phyloP scores from a whole-genome alignment of 768 basidiomycete genomes.

The Gyrodon lividus region DNA sequence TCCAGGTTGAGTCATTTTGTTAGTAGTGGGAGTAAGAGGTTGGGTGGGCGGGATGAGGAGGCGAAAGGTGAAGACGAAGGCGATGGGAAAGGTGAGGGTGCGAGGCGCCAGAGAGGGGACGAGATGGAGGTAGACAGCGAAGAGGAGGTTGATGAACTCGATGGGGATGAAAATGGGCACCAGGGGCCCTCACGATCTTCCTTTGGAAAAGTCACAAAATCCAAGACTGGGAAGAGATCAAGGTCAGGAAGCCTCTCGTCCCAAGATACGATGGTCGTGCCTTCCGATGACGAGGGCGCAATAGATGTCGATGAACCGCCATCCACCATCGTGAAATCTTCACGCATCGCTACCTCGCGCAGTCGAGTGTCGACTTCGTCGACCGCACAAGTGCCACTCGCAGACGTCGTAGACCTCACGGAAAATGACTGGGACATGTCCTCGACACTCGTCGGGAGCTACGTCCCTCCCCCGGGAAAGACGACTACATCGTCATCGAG shows the following conservation, averaged over 20 bases:
- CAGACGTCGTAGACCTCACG: not conserved
- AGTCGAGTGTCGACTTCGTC: not conserved
- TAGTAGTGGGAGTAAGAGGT: slow-evolving; percentile 40
- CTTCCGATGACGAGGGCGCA: slow-evolving; percentile 23
- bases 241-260: slow-evolving; percentile 15
- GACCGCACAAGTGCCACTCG: not conserved
- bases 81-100: slow-evolving; percentile 8
- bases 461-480: slow-evolving; percentile 15
- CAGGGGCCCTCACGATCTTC: slow-evolving; percentile 5
- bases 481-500: not conserved
- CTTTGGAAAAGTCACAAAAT: slow-evolving; percentile 3
- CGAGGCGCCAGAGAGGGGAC: not conserved
- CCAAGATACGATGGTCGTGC: slow-evolving; percentile 18
- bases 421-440: slow-evolving; percentile 22
- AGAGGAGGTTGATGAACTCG: slow-evolving; percentile 21
- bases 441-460: slow-evolving; percentile 27
- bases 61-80: slow-evolving; percentile 9
- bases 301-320: slow-evolving; percentile 27
- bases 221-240: slow-evolving; percentile 12
- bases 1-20: slow-evolving; percentile 54
- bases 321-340: slow-evolving; percentile 19
- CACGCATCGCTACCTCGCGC: not conserved
- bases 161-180: not conserved
- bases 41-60: slow-evolving; percentile 17
- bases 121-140: slow-evolving; percentile 9